These are phyloP conservation scores for Pinus tabuliformis DNA, from an alignment of 75 land plant species.

Conservation along the genomic window DNA sequence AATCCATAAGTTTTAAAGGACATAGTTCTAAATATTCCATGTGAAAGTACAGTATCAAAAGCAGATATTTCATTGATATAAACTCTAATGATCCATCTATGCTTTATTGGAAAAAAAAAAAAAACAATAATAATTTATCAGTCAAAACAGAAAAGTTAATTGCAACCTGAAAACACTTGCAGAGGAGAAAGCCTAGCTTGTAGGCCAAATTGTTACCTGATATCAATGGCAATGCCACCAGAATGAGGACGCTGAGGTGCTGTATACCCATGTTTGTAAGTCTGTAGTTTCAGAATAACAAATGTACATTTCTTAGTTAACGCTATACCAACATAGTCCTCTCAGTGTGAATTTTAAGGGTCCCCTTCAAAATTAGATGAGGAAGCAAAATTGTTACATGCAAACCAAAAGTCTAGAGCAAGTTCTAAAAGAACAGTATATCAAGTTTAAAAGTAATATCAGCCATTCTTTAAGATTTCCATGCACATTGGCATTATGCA, in stretches of 20 bases:
- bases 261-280: constrained; percentile 59
- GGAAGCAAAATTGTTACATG: no score
- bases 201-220: constrained; percentile 32
- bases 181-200: background rate
- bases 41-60: background rate
- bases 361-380: no score
- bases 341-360: background rate
- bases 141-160: background rate
- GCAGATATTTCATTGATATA: background rate
- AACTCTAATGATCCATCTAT: background rate
- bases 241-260: constrained; percentile 40
- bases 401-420: background rate
- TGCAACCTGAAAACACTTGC: background rate
- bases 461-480: background rate
- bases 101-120: background rate
- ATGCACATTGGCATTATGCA: no score
- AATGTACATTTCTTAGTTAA: background rate
- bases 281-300: constrained; percentile 24
- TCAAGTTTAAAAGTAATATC: background rate
- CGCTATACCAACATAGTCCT: background rate
- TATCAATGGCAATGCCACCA: constrained; percentile 56
- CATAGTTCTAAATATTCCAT: background rate
- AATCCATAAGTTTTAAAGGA: constrained; percentile 23
- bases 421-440: background rate
- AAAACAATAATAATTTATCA: background rate